Conservation (phyloP, 2,329 filamentous ascomycete species). For the Thyridium curvatum region DNA sequence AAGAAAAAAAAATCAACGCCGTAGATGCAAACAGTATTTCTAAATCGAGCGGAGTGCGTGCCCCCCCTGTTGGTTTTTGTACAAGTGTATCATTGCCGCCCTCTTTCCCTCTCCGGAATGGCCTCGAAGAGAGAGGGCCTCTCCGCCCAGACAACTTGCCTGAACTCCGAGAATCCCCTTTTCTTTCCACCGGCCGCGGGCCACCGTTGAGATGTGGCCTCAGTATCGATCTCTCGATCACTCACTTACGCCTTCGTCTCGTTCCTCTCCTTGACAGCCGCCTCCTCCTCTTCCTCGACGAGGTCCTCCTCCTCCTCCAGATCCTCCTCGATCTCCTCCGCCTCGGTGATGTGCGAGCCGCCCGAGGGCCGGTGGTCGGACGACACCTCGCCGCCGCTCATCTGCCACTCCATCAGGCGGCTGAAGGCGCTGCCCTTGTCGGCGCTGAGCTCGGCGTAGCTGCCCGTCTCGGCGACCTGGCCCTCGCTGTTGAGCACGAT, state of each 20-base stretch:
- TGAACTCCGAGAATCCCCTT: no score
- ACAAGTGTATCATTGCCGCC: no score
- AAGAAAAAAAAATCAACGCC: no score
- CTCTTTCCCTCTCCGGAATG: no score
- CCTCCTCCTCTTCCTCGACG: conserved; percentile 13
- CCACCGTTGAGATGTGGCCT: no score
- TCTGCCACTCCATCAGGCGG: conserved; percentile 98
- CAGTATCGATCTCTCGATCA: no score
- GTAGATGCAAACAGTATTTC: no score
- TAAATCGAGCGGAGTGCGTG: no score
- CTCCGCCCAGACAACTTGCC: no score
- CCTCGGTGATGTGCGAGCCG: conserved; percentile 39
- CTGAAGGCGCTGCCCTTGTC: conserved; percentile 79
- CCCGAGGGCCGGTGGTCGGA: conserved; percentile 27
- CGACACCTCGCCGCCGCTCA: conserved; percentile 71
- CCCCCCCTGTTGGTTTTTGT: no score
- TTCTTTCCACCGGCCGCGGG: no score
- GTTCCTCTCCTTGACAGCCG: conserved; percentile 2
- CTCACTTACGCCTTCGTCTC: conserved; percentile 4
- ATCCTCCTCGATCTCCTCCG: conserved; percentile 45
- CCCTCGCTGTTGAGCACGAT: conserved; percentile 86
- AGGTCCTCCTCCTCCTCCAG: conserved; percentile 26
- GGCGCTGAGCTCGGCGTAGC: conserved; percentile 68
- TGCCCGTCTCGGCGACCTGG: conserved; percentile 83
- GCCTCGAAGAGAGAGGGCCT: no score